Evolutionary conservation across 164 flowering plant species (phyloP), one percentile per base, ranked within the genome.

Genomic region (Stephania cephalantha): DNA sequence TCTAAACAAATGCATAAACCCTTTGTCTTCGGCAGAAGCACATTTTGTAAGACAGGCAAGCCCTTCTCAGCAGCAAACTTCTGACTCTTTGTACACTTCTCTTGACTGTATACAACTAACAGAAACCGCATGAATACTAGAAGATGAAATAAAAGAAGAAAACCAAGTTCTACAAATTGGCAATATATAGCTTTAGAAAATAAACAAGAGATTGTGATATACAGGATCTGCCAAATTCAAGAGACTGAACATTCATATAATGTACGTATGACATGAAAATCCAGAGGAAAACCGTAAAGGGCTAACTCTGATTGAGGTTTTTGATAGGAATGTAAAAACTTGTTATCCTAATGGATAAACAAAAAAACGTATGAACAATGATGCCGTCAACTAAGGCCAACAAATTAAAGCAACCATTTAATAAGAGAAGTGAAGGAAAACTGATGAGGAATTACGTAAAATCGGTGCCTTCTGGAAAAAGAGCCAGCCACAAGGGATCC

Each of bases 401-500:
- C 55, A 61, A 61, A 18, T 17, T 7, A 61, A 61, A 61, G 20
- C 25, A 61, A 61, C 7, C 66, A 61, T n/a, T n/a, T 6, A 61
- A 61, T 35, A 61, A 61, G 66, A 18, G 22, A 71, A 55, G 61
- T 6, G 73, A 72, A 69, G 35, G 58, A 52, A 46, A 46, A 70
- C 17, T 12, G 44, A 29, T 55, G 50, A 78, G 78, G 46, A 73
- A 70, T 89, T 92, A 93, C 99, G 96, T 90, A 84, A 81, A 93
- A 84, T 95, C 98, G 9, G 99, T 95, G 81, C 99, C 99, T 84
- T 95, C 99, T 6, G 99, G 99, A 81, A 95, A 95, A 75, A 94
- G 78, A 71, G 88, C 97, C 78, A 95, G 95, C 98, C 99, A 95
- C 0, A 95, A 84, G 46, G 94, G 91, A 82, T 92, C 98, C 42